phyloP scores from a whole-genome alignment of 2,329 filamentous ascomycete genomes.

The Aureobasidium sp. region DNA sequence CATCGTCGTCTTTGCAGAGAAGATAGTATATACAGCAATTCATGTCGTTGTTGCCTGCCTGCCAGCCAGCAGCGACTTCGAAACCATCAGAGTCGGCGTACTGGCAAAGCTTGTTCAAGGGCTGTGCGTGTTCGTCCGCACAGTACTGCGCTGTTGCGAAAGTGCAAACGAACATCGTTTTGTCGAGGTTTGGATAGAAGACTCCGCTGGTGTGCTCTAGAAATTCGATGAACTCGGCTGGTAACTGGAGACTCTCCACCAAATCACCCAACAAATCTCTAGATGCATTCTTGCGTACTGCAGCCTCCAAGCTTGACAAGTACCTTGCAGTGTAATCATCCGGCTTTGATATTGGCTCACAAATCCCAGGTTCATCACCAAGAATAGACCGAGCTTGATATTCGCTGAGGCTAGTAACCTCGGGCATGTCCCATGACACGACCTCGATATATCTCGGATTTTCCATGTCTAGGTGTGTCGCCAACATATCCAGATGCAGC shows the following conservation, averaged over 20 bases:
- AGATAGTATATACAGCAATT: background rate
- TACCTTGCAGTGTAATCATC: background rate
- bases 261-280: background rate
- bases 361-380: background rate
- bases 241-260: background rate
- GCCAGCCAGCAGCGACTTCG: background rate
- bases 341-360: background rate
- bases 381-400: background rate
- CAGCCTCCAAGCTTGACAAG: background rate
- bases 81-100: background rate
- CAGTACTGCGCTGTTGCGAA: background rate
- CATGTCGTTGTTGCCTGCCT: background rate
- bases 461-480: background rate
- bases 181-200: background rate
- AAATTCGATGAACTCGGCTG: background rate
- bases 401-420: background rate
- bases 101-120: background rate
- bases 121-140: background rate
- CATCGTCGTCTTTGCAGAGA: background rate
- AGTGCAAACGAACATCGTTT: background rate
- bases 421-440: background rate
- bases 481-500: background rate
- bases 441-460: background rate
- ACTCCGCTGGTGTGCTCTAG: background rate
- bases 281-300: background rate